A percentile compares a stretch with the other conserved stretches of the same genome.
Conservation (phyloP, 148 eudicot species). For the Talinum fruticosum region DNA sequence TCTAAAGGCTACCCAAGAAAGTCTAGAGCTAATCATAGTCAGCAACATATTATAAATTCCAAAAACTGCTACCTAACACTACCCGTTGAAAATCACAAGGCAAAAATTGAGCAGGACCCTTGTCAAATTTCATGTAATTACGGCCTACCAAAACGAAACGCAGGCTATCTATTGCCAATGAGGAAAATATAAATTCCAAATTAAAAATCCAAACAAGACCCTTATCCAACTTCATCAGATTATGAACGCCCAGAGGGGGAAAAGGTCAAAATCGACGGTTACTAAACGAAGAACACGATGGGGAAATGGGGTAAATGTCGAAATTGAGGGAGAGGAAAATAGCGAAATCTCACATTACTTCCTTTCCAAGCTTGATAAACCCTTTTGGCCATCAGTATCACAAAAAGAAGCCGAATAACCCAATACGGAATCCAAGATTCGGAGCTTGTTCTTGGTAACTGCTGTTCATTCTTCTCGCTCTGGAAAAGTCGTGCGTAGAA, state of each 20-base stretch:
- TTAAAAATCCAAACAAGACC: slow-evolving; percentile 1
- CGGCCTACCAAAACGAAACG: slow-evolving; percentile 12
- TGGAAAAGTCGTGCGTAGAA: slow-evolving; percentile 34
- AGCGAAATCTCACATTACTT: slow-evolving; percentile 38
- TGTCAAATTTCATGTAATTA: slow-evolving; percentile 7
- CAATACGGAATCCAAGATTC: slow-evolving; percentile 27
- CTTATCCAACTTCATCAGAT: slow-evolving; percentile 17
- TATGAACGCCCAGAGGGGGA: not conserved
- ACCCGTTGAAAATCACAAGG: not conserved
- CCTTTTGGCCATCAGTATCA: slow-evolving; percentile 46
- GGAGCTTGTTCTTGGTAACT: slow-evolving; percentile 22
- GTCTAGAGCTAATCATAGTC: not conserved
- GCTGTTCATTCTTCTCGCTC: slow-evolving; percentile 24
- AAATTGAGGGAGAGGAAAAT: not conserved
- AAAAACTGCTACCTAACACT: not conserved
- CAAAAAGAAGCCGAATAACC: not conserved
- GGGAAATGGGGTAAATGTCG: not conserved
- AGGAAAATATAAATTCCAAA: not conserved
- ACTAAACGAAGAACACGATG: not conserved
- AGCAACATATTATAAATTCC: too few species aligned
- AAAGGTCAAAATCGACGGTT: not conserved
- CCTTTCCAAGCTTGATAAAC: slow-evolving; percentile 62
- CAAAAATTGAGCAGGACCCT: not conserved
- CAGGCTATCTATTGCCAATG: too few species aligned
- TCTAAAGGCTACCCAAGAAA: not conserved